These are phyloP conservation scores for Bjerkandera adusta DNA, from an alignment of 1,284 basidiomycete species.

Conservation along the genomic window DNA sequence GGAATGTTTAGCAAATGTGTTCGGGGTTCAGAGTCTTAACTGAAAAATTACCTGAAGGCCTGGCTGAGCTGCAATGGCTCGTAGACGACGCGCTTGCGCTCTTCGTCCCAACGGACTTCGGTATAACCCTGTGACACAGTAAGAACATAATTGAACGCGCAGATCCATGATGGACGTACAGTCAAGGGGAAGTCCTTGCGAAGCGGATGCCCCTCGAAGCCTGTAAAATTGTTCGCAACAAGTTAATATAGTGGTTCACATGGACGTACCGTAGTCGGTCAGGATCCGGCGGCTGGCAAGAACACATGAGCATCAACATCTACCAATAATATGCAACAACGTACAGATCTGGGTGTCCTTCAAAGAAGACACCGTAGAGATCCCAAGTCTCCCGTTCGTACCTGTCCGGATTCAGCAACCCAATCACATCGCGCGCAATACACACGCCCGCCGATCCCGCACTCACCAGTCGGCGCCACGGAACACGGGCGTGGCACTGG, in stretches of 20 bases:
- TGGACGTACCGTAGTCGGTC: constrained; percentile 87
- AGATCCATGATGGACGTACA: constrained; percentile 40
- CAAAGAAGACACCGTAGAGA: constrained; percentile 97
- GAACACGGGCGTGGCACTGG: constrained; percentile 80
- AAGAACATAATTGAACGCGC: constrained; percentile 4
- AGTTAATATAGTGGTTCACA: constrained; percentile 1
- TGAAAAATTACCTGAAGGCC: constrained; percentile 80
- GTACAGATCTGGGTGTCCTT: constrained; percentile 93
- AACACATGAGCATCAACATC: constrained; percentile 17
- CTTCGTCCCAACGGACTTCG: constrained; percentile 97
- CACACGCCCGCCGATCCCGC: constrained; percentile 9
- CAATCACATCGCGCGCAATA: constrained; percentile 1
- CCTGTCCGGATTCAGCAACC: no score
- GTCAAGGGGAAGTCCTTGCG: constrained; percentile 98
- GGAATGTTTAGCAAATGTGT: constrained; percentile 6
- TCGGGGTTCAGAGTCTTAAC: neutral
- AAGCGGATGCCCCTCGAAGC: constrained; percentile 97
- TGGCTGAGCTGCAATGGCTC: constrained; percentile 98
- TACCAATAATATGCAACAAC: constrained; percentile 33
- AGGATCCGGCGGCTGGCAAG: constrained; percentile 83
- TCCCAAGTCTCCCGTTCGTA: constrained; percentile 99
- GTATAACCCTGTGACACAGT: constrained; percentile 76
- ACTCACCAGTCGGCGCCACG: constrained; percentile 92
- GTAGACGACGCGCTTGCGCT: constrained; percentile 97
- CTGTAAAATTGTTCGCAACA: constrained; percentile 36